Percentiles rank a stretch among this genome's conserved stretches.
Evolutionary conservation across 2,329 filamentous ascomycete species (phyloP).

Genomic region (Colletotrichum trifolii): DNA sequence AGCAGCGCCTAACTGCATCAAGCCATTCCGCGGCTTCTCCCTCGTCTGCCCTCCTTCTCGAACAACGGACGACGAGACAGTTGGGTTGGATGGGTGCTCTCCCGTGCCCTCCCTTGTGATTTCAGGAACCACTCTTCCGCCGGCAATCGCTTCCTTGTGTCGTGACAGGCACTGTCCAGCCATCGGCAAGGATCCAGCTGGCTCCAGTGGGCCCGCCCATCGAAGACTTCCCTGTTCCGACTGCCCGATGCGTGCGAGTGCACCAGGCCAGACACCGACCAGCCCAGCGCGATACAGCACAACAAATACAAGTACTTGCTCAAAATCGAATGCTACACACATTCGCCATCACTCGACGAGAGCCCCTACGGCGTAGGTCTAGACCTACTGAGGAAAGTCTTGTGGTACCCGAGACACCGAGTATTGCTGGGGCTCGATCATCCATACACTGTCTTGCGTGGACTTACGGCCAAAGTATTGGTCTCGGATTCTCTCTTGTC

Average conservation of each 20-base stretch:
- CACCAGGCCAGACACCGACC: constrained; percentile 20
- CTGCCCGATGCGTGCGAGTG: constrained; percentile 20
- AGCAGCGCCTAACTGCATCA: constrained; percentile 2
- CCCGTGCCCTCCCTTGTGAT: constrained; percentile 10
- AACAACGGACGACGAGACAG: constrained; percentile 27
- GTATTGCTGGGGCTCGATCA: too few relatives aligned
- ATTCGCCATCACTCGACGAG: constrained; percentile 3
- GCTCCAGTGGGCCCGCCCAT: constrained; percentile 31
- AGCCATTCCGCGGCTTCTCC: constrained; percentile 25
- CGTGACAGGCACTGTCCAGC: constrained; percentile 14
- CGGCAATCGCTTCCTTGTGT: constrained; percentile 32
- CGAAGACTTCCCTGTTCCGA: constrained; percentile 17
- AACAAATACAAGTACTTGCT: constrained; percentile 27
- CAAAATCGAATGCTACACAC: constrained; percentile 14
- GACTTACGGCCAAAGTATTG: too few relatives aligned
- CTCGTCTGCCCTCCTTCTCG: constrained; percentile 16
- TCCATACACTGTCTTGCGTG: too few relatives aligned
- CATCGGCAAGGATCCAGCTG: constrained; percentile 27
- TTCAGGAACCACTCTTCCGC: constrained; percentile 32
- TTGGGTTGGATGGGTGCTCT: constrained; percentile 9
- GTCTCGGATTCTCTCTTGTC: too few relatives aligned
- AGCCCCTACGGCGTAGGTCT: too few relatives aligned
- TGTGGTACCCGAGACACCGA: too few relatives aligned
- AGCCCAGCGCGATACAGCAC: constrained; percentile 10
- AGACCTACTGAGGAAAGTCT: too few relatives aligned